Evolutionary conservation across 345 rosid species (phyloP).

Genomic region (Crucihimalaya himalaica): DNA sequence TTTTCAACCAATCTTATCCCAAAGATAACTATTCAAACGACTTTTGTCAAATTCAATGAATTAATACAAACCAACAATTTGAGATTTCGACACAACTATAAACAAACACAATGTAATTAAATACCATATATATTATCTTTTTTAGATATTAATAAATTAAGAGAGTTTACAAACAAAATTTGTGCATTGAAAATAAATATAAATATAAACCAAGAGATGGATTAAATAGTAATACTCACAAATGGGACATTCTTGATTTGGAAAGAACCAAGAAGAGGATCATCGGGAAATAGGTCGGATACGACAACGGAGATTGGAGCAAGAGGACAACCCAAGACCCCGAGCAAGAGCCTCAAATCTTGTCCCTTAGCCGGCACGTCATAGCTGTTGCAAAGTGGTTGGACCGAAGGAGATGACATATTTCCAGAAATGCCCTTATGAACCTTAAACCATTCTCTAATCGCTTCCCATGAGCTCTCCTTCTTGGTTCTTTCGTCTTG

Average conservation of each 20-base stretch:
- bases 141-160: neutral
- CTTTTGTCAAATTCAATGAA: neutral
- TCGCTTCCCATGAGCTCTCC: conserved; percentile 86
- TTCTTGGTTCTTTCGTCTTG: conserved; percentile 69
- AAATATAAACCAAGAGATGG: neutral
- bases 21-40: neutral
- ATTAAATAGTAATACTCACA: conserved; percentile 47
- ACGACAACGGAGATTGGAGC: conserved; percentile 79
- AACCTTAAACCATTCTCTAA: conserved; percentile 90
- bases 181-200: neutral
- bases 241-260: conserved; percentile 62
- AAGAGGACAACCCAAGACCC: conserved; percentile 89
- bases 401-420: conserved; percentile 36
- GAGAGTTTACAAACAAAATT: neutral
- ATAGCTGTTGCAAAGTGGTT: conserved; percentile 38
- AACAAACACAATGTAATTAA: neutral
- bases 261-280: conserved; percentile 44
- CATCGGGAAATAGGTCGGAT: conserved; percentile 39
- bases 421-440: conserved; percentile 63
- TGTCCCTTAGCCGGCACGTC: conserved; percentile 55
- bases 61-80: neutral
- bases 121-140: neutral
- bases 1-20: neutral
- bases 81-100: neutral
- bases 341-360: conserved; percentile 79